Conservation (phyloP, 1,139 yeast genomes). For the Yamadazyma pseudoaaseri region DNA sequence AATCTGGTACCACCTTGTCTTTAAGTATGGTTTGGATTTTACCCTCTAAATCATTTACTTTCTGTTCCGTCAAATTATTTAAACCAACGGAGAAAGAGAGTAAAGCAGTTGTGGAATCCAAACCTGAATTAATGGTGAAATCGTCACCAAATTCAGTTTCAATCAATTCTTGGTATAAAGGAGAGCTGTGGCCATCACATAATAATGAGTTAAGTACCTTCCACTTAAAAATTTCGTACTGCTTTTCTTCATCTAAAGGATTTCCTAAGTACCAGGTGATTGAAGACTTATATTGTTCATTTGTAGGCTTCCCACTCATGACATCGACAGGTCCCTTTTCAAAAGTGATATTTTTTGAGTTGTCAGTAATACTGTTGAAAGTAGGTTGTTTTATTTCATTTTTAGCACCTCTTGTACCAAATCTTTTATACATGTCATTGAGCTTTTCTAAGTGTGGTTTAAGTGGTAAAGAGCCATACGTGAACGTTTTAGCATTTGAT, state of each 20-base stretch:
- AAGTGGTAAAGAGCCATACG: slow-evolving; percentile 80
- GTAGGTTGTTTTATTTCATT: slow-evolving; percentile 27
- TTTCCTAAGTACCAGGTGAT: slow-evolving; percentile 85
- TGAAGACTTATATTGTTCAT: slow-evolving; percentile 74
- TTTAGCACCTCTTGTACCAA: slow-evolving; percentile 47
- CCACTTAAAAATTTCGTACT: slow-evolving; percentile 69
- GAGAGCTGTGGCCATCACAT: slow-evolving; percentile 91
- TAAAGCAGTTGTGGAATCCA: slow-evolving; percentile 78
- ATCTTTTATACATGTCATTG: slow-evolving; percentile 48
- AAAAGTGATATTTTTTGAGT: slow-evolving; percentile 5
- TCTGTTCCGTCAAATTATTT: slow-evolving; percentile 63
- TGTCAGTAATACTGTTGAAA: slow-evolving; percentile 14
- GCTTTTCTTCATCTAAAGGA: slow-evolving; percentile 53
- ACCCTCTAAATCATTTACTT: slow-evolving; percentile 44
- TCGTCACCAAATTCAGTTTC: slow-evolving; percentile 87
- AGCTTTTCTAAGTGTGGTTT: slow-evolving; percentile 60
- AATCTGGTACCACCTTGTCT: slow-evolving; percentile 37
- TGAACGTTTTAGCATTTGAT: slow-evolving; percentile 80
- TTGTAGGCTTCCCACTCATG: slow-evolving; percentile 58
- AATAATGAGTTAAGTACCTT: slow-evolving; percentile 70
- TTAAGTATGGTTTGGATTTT: slow-evolving; percentile 44
- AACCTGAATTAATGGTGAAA: slow-evolving; percentile 83
- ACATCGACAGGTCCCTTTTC: slow-evolving; percentile 82
- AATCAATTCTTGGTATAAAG: slow-evolving; percentile 78
- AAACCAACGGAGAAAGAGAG: slow-evolving; percentile 83